Base-by-base conservation (phyloP, 1,139 yeast species). In the Cylindricascospora bacillispora region DNA sequence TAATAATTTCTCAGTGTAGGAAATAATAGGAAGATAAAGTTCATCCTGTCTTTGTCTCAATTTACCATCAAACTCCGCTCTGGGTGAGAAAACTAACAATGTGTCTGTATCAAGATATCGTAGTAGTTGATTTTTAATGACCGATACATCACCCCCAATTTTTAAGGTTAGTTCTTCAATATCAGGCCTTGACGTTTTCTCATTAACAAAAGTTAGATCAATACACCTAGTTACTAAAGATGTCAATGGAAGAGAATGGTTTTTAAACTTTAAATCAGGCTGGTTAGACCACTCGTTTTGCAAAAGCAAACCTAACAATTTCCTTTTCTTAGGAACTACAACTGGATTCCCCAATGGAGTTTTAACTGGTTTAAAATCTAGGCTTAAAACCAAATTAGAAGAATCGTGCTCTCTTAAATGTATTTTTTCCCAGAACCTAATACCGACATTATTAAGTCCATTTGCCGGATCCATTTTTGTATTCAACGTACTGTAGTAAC, bases 51-150 rank as follows among this genome's bases (percentile, higher is more conserved):
- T 82, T 26, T 60, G 53, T 47, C 97, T 69, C 39, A 89, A 63
- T 25, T 62, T 63, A 6, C 97, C 98, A 41, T 80, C 89, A 49
- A 80, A 85, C 52, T 89, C 97, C 28, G 63, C 67, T 11, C 45
- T 43, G n/a, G 95, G 92, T 1, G 95, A 73, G 49, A 85, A 80
- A 6, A 86, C 83, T 29, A 89, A 64, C 42, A 93, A 62, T 2
- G 97, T 85, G 52, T 89, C 98, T 1, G 98, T 89, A 50, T 89
- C 98, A 33, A 92, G 62, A 50, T 85, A 89, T 35, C 89, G 73
- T 45, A 86, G 60, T 39, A 89, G 52, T 38, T 67, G 65, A 29
- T 60, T 50, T 38, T 70, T 67, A 23, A 79, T 65, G 33, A 67
- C 71, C 5, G 65, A 66, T 29, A 70, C 57, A 39, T 63, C 48